Conservation (phyloP, 108 stramenopile species). For the Nitzschia sp. region DNA sequence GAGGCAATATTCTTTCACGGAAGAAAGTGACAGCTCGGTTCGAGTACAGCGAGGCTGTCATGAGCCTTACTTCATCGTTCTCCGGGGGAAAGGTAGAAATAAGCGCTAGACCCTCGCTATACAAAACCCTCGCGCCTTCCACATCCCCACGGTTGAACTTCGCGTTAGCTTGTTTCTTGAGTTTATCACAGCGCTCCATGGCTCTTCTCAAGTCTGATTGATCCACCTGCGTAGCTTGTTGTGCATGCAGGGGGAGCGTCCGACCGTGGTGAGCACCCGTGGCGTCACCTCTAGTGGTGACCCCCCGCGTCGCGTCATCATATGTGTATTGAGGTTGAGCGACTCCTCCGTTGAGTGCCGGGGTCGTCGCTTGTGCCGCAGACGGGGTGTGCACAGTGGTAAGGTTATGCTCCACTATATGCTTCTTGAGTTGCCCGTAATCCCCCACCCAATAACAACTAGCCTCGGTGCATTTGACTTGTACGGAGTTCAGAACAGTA, state of each 20-base stretch:
- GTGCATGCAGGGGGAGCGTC: conserved; percentile 11
- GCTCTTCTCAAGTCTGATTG: conserved; percentile 26
- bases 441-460: conserved; percentile 31
- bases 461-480: conserved; percentile 29
- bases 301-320: conserved; percentile 18
- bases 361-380: neutral
- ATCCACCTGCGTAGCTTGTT: conserved; percentile 11
- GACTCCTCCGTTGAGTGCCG: neutral
- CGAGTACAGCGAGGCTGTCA: conserved; percentile 40
- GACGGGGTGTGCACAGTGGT: neutral
- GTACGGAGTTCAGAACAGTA: conserved; percentile 26
- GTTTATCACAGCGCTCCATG: conserved; percentile 41
- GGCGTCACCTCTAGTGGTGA: conserved; percentile 18
- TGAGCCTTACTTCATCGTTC: conserved; percentile 23
- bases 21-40: conserved; percentile 46
- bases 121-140: conserved; percentile 37
- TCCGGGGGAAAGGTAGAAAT: conserved; percentile 24
- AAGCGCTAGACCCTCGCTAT: conserved; percentile 42
- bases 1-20: conserved; percentile 27
- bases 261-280: conserved; percentile 25
- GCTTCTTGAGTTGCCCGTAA: conserved; percentile 23
- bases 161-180: conserved; percentile 58
- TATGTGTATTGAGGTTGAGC: conserved; percentile 10
- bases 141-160: conserved; percentile 55
- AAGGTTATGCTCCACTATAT: conserved; percentile 7